These are phyloP conservation scores for Candida nanaspora DNA, from an alignment of 805 yeast genomes.

Conservation along the genomic window DNA sequence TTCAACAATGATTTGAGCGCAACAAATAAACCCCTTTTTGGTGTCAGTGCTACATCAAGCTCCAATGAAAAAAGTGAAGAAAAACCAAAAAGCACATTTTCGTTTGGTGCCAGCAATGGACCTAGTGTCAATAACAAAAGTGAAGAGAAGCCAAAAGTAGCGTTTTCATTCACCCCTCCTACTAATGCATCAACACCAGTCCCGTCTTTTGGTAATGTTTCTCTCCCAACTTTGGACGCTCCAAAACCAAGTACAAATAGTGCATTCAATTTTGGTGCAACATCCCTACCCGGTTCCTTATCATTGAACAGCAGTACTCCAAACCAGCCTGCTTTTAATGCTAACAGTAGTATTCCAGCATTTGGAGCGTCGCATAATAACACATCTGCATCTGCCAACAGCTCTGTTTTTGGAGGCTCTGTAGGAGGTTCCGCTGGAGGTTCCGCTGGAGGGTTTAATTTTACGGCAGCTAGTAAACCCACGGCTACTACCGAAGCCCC, in stretches of 20 bases:
- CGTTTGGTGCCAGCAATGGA: slow-evolving; percentile 6
- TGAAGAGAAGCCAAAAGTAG: too few relatives aligned
- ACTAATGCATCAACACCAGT: background rate
- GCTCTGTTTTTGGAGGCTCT: background rate
- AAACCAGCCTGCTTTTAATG: slow-evolving; percentile 1
- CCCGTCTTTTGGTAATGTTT: background rate
- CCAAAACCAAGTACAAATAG: background rate
- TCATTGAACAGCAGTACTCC: background rate
- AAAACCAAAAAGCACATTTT: slow-evolving; percentile 1
- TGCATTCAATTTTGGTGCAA: background rate
- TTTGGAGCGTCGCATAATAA: background rate
- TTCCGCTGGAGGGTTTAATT: background rate
- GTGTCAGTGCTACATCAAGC: background rate
- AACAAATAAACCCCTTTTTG: background rate
- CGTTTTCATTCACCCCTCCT: background rate
- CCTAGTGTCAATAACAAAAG: too few relatives aligned
- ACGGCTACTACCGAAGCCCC: background rate
- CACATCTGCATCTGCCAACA: background rate
- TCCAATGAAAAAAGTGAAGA: slow-evolving; percentile 2
- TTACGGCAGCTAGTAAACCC: background rate
- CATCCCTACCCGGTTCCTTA: too few relatives aligned
- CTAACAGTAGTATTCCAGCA: too few relatives aligned
- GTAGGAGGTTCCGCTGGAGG: too few relatives aligned
- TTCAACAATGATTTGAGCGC: too few relatives aligned
- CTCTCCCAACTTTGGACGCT: too few relatives aligned